A percentile compares a stretch with the other conserved stretches of the same genome.
phyloP scores from a whole-genome alignment of 257 asterid species.

The Paraleonurus japonicus region DNA sequence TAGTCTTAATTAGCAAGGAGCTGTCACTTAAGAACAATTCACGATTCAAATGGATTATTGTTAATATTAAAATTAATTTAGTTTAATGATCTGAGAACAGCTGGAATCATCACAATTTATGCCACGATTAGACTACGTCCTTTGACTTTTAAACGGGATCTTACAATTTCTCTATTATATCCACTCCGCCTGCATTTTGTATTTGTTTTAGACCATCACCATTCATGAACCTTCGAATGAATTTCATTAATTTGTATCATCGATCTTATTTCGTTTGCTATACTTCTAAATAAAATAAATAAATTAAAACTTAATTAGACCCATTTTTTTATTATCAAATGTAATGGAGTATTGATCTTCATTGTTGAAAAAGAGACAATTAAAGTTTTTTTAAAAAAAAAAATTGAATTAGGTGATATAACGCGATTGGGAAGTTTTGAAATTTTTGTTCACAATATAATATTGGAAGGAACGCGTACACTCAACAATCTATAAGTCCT shows the following conservation, averaged over 20 bases:
- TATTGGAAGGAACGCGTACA: conserved; percentile 16
- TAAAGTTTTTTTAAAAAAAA: too few relatives aligned
- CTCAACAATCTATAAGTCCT: neutral
- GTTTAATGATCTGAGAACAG: conserved; percentile 28
- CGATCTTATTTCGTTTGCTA: neutral
- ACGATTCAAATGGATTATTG: conserved; percentile 20
- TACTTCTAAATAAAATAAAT: too few relatives aligned
- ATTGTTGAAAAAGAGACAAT: neutral
- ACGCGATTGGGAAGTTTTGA: neutral
- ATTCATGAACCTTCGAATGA: neutral
- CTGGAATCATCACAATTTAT: conserved; percentile 29
- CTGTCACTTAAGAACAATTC: conserved; percentile 41
- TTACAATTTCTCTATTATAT: conserved; percentile 3
- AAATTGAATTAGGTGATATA: too few relatives aligned
- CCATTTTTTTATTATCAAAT: neutral
- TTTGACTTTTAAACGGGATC: neutral
- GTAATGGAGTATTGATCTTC: neutral
- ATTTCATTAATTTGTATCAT: neutral
- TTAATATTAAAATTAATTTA: neutral
- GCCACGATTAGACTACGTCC: conserved; percentile 24
- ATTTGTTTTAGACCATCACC: neutral
- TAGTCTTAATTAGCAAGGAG: conserved; percentile 32
- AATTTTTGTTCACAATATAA: neutral
- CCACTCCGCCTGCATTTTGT: conserved; percentile 17
- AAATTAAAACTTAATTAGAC: neutral